Evolutionary conservation across 768 basidiomycete species (phyloP).

Genomic region (Lanmaoa pseudosensibilis): DNA sequence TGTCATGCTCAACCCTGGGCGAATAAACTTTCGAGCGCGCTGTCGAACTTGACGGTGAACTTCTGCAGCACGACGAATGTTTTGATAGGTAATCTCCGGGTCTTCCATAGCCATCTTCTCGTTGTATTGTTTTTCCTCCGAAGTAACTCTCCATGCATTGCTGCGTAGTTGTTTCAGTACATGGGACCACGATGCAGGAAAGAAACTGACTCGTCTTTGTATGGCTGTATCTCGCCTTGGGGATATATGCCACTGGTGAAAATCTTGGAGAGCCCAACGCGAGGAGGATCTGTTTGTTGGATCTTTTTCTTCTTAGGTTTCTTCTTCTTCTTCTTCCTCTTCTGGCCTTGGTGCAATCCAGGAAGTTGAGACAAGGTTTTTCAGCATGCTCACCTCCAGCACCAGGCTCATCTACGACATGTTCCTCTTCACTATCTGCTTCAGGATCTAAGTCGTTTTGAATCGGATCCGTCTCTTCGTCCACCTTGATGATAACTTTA

Average conservation of each 20-base stretch:
- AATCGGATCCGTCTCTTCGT: conserved; percentile 12
- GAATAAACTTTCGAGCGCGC: conserved; percentile 78
- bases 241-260: conserved; percentile 87
- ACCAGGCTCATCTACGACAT: conserved; percentile 23
- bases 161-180: conserved; percentile 40
- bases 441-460: conserved; percentile 24
- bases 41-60: conserved; percentile 91
- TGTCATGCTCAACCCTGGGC: conserved; percentile 91
- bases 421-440: conserved; percentile 37
- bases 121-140: conserved; percentile 84
- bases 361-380: background rate
- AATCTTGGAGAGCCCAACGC: conserved; percentile 84
- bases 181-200: background rate
- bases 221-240: conserved; percentile 88
- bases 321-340: conserved; percentile 94
- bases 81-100: conserved; percentile 81
- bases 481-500: conserved; percentile 9
- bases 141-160: conserved; percentile 84
- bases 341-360: conserved; percentile 45
- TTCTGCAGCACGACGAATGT: conserved; percentile 91
- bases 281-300: conserved; percentile 89
- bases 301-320: conserved; percentile 83
- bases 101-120: conserved; percentile 79
- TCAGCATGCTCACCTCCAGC: conserved; percentile 28
- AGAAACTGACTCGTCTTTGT: conserved; percentile 81